phyloP scores from a whole-genome alignment of 2,329 filamentous ascomycete genomes.

The Calonectria hongkongensis region DNA sequence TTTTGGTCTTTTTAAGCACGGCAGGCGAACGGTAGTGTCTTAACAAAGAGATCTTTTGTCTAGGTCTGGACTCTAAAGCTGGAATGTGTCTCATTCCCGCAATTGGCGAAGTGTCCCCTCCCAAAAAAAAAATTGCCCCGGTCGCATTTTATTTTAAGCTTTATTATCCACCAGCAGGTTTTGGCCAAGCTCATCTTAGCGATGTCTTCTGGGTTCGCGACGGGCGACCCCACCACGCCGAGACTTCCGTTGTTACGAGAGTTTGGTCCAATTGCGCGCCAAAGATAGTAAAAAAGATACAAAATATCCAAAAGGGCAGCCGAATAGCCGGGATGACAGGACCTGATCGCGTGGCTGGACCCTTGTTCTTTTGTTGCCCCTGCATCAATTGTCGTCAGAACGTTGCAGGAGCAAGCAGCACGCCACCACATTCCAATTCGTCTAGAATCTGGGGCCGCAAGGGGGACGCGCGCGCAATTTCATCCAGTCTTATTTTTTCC shows the following conservation, averaged over 20 bases:
- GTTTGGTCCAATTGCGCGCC: slow-evolving; percentile 4
- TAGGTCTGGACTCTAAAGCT: neutral
- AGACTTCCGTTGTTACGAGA: slow-evolving; percentile 17
- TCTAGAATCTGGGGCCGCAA: no score
- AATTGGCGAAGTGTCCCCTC: neutral
- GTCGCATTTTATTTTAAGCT: neutral
- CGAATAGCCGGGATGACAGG: slow-evolving; percentile 8
- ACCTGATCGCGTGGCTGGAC: neutral
- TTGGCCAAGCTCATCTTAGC: neutral
- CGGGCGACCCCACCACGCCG: neutral
- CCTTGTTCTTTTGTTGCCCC: neutral
- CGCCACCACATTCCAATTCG: neutral
- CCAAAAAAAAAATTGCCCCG: neutral
- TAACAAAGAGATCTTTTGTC: neutral
- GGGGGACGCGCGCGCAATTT: no score
- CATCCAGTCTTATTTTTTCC: no score
- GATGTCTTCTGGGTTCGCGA: neutral
- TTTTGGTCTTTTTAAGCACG: neutral
- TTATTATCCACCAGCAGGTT: neutral
- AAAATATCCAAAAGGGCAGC: neutral
- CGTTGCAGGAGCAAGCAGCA: neutral
- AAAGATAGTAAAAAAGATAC: neutral
- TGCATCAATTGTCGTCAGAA: neutral
- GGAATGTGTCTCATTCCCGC: neutral
- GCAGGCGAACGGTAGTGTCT: neutral